Base-by-base conservation (phyloP, 805 yeast species). In the Schwanniomyces vanrijiae region DNA sequence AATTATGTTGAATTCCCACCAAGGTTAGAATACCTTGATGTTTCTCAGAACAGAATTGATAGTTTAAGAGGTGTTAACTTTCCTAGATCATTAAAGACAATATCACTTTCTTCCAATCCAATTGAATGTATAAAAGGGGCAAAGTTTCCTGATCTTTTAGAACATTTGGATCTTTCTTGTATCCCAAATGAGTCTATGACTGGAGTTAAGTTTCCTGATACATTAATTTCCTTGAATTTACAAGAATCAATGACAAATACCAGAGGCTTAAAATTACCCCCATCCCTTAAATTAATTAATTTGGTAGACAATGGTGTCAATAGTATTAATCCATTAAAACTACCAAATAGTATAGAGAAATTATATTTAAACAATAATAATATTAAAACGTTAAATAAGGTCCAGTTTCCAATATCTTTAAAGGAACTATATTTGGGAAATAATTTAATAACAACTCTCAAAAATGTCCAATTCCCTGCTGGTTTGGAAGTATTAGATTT, bases 111-210 rank as follows among this genome's bases (percentile, higher is more conserved):
- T 0, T 55, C 57, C 43, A 73, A 73, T 52, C 77, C 78, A 2
- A 71, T 73, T 13, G 77, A 73, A 42, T 66, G 71, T 37, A 62
- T 73, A 34, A 68, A 70, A 49, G 75, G 76, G 8, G 68, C 60
- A 16, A 65, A 64, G 44, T 71, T 73, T 39, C 77, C 77, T 4
- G 76, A 72, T 11, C 46, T 52, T 20, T 50, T 73, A 29, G 58
- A 58, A 38, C 62, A 62, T 49, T 58, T 73, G 51, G 78, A 73
- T 49, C 48, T 70, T 9, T 70, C 76, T 5, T 69, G 70, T 45
- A 64, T 73, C 7, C 77, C 78, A 3, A 73, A 72, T 50, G 78
- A 73, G 51, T 64, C 74, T 8, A 73, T 73, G 78, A 67, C 76
- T 0, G 76, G 77, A 1, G 64, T 73, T n/a, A 73, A 69, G 48